Evolutionary conservation across 805 yeast species (phyloP).

Genomic region (Nematodospora valgi): DNA sequence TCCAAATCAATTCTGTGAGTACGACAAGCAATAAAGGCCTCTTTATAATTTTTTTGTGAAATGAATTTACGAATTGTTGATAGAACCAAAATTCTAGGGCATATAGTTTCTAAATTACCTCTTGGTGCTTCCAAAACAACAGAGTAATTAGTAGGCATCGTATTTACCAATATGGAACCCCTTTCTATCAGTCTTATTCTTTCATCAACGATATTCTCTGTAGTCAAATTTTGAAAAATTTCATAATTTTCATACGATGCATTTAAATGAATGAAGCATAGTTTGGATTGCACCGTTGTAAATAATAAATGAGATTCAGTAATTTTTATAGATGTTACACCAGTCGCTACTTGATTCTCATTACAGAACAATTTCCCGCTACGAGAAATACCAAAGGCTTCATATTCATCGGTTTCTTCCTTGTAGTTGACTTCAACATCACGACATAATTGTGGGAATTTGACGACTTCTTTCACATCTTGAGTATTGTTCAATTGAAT

Average conservation of each 20-base stretch:
- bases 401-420: constrained; percentile 19
- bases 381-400: constrained; percentile 66
- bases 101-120: constrained; percentile 92
- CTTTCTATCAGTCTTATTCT: constrained; percentile 86
- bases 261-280: constrained; percentile 75
- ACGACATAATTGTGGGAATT: constrained; percentile 69
- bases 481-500: constrained; percentile 32
- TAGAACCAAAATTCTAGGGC: constrained; percentile 88
- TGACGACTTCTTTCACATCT: constrained; percentile 35
- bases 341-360: constrained; percentile 55
- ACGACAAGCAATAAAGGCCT: constrained; percentile 83
- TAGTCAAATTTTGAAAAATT: constrained; percentile 27
- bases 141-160: constrained; percentile 76
- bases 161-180: constrained; percentile 80
- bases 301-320: constrained; percentile 71
- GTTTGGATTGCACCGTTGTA: constrained; percentile 83
- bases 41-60: constrained; percentile 49
- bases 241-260: constrained; percentile 25
- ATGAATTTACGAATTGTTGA: constrained; percentile 76
- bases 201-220: constrained; percentile 53
- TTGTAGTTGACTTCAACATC: constrained; percentile 45
- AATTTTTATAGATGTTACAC: constrained; percentile 77
- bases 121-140: constrained; percentile 92
- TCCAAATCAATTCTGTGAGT: constrained; percentile 91
- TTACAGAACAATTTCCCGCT: constrained; percentile 74